Conservation (phyloP, 345 rosid species). For the Aegle marmelos region DNA sequence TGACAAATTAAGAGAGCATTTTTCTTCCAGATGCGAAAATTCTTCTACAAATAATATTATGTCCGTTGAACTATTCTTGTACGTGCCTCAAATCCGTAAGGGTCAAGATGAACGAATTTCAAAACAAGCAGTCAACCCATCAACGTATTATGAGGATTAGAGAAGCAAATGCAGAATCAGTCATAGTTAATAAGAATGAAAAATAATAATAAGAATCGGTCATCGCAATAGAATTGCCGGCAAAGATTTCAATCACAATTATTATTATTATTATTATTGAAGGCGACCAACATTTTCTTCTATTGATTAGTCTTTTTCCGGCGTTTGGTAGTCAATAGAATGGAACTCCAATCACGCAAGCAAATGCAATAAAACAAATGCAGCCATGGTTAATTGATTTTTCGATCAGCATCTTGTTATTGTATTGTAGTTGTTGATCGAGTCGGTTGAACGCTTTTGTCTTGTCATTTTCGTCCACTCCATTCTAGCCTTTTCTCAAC, state of each 20-base stretch:
- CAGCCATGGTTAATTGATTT: slow-evolving; percentile 4
- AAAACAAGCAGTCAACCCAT: background rate
- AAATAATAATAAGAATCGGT: background rate
- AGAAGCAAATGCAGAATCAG: background rate
- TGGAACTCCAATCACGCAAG: background rate
- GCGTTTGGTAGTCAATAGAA: background rate
- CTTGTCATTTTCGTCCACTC: slow-evolving; percentile 34
- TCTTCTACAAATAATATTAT: background rate
- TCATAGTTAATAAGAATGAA: too few species aligned
- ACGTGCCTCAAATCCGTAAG: too few species aligned
- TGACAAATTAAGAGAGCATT: background rate
- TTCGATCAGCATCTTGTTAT: slow-evolving; percentile 1
- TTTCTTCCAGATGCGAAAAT: background rate
- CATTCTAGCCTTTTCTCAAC: slow-evolving; percentile 16
- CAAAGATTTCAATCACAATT: background rate
- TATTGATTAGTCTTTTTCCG: background rate
- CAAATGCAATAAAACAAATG: background rate
- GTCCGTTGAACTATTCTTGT: background rate
- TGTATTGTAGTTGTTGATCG: slow-evolving; percentile 8
- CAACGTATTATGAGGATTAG: too few species aligned
- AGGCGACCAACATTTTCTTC: background rate
- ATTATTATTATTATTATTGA: background rate
- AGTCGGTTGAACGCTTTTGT: slow-evolving; percentile 16
- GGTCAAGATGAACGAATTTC: background rate
- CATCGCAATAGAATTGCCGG: background rate